Conservation (phyloP, 2,329 filamentous ascomycete species). For the Metarhizium rileyi region DNA sequence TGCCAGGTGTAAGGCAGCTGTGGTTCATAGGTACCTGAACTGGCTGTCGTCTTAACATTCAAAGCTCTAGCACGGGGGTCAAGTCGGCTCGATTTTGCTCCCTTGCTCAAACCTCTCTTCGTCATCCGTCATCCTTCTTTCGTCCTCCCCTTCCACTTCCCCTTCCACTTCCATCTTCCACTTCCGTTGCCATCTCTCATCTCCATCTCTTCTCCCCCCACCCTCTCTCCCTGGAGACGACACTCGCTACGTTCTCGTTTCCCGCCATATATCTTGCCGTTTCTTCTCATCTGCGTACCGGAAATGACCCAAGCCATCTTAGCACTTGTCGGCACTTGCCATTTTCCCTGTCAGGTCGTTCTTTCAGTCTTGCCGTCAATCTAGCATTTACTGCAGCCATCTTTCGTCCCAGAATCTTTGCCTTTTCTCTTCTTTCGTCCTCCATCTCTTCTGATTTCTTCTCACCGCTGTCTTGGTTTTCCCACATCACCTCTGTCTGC, state of each 20-base stretch:
- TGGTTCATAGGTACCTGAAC: not conserved
- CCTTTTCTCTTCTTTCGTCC: constrained; percentile 8
- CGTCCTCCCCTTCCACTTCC: not conserved
- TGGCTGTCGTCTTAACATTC: not conserved
- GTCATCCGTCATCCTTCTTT: not conserved
- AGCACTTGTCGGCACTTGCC: constrained; percentile 19
- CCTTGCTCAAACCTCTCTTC: not conserved
- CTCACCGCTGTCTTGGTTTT: constrained; percentile 11
- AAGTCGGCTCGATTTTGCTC: not conserved
- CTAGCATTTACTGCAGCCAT: constrained; percentile 8
- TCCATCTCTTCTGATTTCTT: constrained; percentile 10
- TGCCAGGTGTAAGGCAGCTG: constrained; percentile 7
- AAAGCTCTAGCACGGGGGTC: no score
- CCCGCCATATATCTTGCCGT: constrained; percentile 15
- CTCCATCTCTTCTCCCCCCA: constrained; percentile 1
- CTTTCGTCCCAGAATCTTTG: constrained; percentile 2
- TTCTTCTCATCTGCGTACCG: constrained; percentile 12
- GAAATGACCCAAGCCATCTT: constrained; percentile 7
- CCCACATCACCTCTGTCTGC: constrained; percentile 18
- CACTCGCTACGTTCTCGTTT: constrained; percentile 9
- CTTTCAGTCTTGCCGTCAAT: constrained; percentile 1
- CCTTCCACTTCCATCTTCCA: not conserved
- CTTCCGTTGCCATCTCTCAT: constrained; percentile 5
- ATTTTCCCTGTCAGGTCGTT: constrained; percentile 6
- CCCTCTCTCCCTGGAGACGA: constrained; percentile 1